A percentile compares a stretch with the other conserved stretches of the same genome.
Evolutionary conservation across 352 stramenopile species (phyloP).

Genomic region (Globisporangium takayamanum): DNA sequence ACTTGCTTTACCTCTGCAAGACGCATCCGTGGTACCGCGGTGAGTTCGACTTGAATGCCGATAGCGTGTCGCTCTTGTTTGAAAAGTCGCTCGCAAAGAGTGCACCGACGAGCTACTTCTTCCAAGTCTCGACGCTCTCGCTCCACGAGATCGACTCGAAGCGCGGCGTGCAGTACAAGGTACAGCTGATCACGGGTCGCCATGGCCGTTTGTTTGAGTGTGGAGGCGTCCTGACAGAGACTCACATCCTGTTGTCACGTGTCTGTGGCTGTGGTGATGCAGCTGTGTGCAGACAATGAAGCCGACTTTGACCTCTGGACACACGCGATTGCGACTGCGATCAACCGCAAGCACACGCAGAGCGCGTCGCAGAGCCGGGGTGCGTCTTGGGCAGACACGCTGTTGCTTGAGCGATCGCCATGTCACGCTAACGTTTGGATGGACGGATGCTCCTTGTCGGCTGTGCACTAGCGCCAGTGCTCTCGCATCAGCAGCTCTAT

Average conservation of each 20-base stretch:
- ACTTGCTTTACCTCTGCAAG: conserved; percentile 69
- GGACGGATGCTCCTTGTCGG: background rate
- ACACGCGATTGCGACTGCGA: conserved; percentile 58
- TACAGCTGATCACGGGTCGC: conserved; percentile 14
- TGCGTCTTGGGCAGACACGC: background rate
- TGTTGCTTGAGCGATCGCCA: background rate
- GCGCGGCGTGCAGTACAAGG: conserved; percentile 80
- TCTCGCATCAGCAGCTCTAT: conserved; percentile 77
- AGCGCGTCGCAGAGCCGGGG: conserved; percentile 10
- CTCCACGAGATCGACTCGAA: conserved; percentile 78
- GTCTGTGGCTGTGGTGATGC: background rate
- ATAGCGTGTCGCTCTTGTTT: conserved; percentile 74
- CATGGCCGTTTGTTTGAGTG: background rate
- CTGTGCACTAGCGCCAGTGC: conserved; percentile 18
- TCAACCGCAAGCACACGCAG: conserved; percentile 64
- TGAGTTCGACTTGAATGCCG: conserved; percentile 64
- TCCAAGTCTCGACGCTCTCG: conserved; percentile 73
- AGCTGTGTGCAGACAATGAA: conserved; percentile 71
- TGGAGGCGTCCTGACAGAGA: background rate
- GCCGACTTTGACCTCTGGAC: conserved; percentile 79
- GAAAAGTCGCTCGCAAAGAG: conserved; percentile 75
- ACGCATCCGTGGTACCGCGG: conserved; percentile 75
- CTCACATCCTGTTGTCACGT: conserved; percentile 1
- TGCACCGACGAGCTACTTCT: conserved; percentile 76
- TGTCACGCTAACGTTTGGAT: background rate